Evolutionary conservation across 257 asterid genomes (phyloP).

Genomic region (Solanum peruvianum): DNA sequence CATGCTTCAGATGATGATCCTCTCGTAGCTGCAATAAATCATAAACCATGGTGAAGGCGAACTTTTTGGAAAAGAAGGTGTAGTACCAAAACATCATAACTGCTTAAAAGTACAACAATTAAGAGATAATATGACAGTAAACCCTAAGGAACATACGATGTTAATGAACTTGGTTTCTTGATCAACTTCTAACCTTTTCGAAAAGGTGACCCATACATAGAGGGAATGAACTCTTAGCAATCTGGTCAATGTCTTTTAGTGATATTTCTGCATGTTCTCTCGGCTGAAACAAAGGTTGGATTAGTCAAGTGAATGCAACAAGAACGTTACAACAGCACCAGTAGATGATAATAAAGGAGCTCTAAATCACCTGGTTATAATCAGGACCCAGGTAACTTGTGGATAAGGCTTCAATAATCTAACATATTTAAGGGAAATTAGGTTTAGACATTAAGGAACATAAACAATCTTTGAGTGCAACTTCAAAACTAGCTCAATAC

Average conservation of each 20-base stretch:
- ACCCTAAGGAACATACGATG: neutral
- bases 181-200: slow-evolving; percentile 50
- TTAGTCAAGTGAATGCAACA: slow-evolving; percentile 7
- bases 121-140: neutral
- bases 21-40: slow-evolving; percentile 60
- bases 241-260: slow-evolving; percentile 77
- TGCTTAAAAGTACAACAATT: neutral
- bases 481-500: slow-evolving; percentile 15
- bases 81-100: neutral
- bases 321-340: neutral
- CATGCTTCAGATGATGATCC: slow-evolving; percentile 99
- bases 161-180: neutral
- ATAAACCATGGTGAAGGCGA: neutral
- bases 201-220: slow-evolving; percentile 97
- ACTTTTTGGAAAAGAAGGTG: neutral
- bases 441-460: neutral
- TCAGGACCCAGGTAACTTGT: slow-evolving; percentile 90
- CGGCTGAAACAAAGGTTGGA: slow-evolving; percentile 43
- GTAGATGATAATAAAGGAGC: neutral
- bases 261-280: slow-evolving; percentile 56
- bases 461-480: neutral
- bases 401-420: slow-evolving; percentile 85
- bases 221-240: slow-evolving; percentile 85
- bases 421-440: neutral
- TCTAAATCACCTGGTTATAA: slow-evolving; percentile 68